A percentile compares a stretch with the other conserved stretches of the same genome.
These are phyloP conservation scores for Penicillium sp. DNA, from an alignment of 2,329 filamentous ascomycete species.

Conservation along the genomic window DNA sequence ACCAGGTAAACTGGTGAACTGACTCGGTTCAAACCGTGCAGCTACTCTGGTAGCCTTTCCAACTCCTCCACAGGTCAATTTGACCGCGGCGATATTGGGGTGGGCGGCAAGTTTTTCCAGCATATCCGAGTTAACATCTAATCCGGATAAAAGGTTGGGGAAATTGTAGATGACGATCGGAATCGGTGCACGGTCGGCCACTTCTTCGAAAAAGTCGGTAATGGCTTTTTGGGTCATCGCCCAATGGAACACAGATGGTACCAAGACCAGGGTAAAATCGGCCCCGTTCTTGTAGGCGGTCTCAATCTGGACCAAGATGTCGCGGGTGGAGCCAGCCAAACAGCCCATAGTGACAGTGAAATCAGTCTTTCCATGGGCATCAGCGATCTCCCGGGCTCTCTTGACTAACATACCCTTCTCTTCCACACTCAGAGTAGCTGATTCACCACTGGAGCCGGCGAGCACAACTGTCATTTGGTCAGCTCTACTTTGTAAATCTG, in stretches of 20 bases:
- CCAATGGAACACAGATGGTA: constrained; percentile 63
- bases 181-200: constrained; percentile 47
- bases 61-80: constrained; percentile 33
- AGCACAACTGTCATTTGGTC: constrained; percentile 40
- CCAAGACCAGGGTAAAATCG: constrained; percentile 63
- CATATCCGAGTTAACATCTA: constrained; percentile 39
- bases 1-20: constrained; percentile 35
- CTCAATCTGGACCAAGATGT: constrained; percentile 50
- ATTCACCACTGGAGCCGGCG: constrained; percentile 42
- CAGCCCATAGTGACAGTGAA: constrained; percentile 31
- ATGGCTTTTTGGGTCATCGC: constrained; percentile 54
- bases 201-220: constrained; percentile 55
- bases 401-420: constrained; percentile 38
- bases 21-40: constrained; percentile 29
- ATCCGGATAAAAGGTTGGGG: constrained; percentile 36
- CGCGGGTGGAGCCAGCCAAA: constrained; percentile 33
- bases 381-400: constrained; percentile 25
- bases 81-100: constrained; percentile 32
- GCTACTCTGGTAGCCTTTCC: constrained; percentile 38
- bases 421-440: constrained; percentile 32
- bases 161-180: constrained; percentile 44
- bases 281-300: constrained; percentile 60
- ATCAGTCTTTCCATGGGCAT: constrained; percentile 25
- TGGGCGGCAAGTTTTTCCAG: constrained; percentile 26
- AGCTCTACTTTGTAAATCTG: constrained; percentile 33